Evolutionary conservation across 2,329 filamentous ascomycete genomes (phyloP), one percentile per base, ranked within the genome.

Genomic region (Aspergillus ochraceus): DNA sequence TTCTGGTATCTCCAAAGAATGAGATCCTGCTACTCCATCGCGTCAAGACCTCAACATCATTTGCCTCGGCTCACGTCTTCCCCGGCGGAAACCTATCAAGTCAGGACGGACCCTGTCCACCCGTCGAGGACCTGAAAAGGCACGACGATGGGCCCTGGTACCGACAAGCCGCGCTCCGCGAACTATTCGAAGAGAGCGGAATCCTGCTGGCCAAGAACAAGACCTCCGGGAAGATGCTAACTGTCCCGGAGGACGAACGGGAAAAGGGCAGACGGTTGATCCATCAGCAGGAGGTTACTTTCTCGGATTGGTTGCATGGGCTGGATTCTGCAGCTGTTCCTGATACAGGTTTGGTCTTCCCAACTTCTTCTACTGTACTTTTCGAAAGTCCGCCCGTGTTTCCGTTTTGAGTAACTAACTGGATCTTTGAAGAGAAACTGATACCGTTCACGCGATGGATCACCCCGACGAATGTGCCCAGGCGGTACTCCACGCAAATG

Each of bases 131-230:
- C 29, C 75, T 80, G 0, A 78, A 76, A 10, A 79, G 88, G 12
- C 92, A 97, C 68, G 74, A 80, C 11, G 93, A 97, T 72, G 87
- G 87, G 0, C 78, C 81, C 0, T 84, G 86, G 3, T 97, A 97
- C 71, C 83, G 92, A n/a, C 77, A 91, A 39, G 92, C 89, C 6
- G 95, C 93, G 0, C 86, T 98, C 24, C 83, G 95, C 6, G 95
- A 98, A 80, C 92, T 92, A 0, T 98, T 98, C 71, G 95, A 99
- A 74, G 95, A 98, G 78, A 93, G 90, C 64, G 95, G 95, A 0
- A 92, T 97, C 56, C 77, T 98, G 26, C 82, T 98, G 3, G 91
- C 91, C 3, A 76, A 74, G 3, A 70, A 76, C 49, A 68, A 63
- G 22, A 65, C 59, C 17, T 75, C 74, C 4, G 74, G 78, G 24